phyloP scores from a whole-genome alignment of 768 basidiomycete species.

The Mrakia hoshinonis region DNA sequence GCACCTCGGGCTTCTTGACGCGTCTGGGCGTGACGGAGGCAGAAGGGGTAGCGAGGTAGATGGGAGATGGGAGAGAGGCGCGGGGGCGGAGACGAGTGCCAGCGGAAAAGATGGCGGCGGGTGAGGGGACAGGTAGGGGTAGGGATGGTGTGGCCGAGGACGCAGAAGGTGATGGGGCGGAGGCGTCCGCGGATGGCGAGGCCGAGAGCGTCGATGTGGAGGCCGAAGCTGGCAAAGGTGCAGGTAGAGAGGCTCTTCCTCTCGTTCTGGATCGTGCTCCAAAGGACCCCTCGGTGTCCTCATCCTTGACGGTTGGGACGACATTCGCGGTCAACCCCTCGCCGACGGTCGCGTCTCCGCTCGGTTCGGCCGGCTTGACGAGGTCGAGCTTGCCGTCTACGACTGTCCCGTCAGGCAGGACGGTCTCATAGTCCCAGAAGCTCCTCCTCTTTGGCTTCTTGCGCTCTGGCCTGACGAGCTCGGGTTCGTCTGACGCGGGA shows the following conservation, averaged over 20 bases:
- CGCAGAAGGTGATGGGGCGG: no score
- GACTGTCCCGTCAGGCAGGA: constrained; percentile 17
- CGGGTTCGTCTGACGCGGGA: neutral
- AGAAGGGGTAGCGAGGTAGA: neutral
- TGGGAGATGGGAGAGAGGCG: neutral
- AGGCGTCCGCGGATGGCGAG: no score
- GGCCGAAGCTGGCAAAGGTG: neutral
- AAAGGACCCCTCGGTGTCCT: neutral
- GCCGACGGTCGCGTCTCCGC: neutral
- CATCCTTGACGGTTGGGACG: neutral
- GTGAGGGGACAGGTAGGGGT: neutral
- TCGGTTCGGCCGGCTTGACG: neutral
- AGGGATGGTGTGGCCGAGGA: neutral
- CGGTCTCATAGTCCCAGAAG: neutral
- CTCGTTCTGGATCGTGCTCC: neutral
- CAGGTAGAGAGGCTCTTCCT: neutral
- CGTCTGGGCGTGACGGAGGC: neutral
- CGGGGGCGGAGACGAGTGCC: neutral
- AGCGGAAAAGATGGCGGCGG: neutral
- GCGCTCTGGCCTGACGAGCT: neutral
- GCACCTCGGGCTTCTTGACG: neutral
- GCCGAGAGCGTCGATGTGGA: no score
- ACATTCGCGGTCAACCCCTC: neutral
- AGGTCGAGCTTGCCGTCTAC: constrained; percentile 13
- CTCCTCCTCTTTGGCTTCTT: neutral